These are phyloP conservation scores for Petunia axillaris DNA, from an alignment of 257 asterid species.

Conservation along the genomic window DNA sequence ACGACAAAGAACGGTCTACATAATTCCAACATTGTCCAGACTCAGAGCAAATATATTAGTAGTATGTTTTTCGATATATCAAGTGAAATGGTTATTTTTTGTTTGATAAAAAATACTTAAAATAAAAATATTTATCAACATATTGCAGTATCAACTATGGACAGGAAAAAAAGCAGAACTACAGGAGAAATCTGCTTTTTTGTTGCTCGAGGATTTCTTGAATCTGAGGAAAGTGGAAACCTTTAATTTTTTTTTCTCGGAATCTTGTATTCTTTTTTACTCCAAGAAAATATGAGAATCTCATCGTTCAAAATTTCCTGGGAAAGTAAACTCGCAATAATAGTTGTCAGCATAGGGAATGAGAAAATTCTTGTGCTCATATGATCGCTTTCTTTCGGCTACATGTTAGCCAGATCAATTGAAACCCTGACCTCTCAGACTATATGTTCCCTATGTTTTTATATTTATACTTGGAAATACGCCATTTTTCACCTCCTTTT, in stretches of 20 bases:
- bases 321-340: constrained; percentile 30
- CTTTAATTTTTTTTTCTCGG: background rate
- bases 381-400: constrained; percentile 56
- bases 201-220: constrained; percentile 69
- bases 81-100: background rate
- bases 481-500: background rate
- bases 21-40: background rate
- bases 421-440: constrained; percentile 39
- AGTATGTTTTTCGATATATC: background rate
- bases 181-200: constrained; percentile 33
- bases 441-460: constrained; percentile 2
- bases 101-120: background rate
- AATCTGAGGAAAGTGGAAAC: constrained; percentile 41
- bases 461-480: background rate
- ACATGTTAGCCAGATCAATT: constrained; percentile 41
- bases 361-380: constrained; percentile 26
- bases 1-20: background rate
- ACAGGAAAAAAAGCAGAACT: background rate
- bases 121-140: background rate
- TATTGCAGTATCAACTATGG: background rate
- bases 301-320: constrained; percentile 23
- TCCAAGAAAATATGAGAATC: constrained; percentile 38
- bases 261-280: background rate
- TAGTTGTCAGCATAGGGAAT: constrained; percentile 55
- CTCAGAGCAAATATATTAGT: background rate